Conservation (phyloP, 2,329 filamentous ascomycete genomes). For the Diaporthe sp. region DNA sequence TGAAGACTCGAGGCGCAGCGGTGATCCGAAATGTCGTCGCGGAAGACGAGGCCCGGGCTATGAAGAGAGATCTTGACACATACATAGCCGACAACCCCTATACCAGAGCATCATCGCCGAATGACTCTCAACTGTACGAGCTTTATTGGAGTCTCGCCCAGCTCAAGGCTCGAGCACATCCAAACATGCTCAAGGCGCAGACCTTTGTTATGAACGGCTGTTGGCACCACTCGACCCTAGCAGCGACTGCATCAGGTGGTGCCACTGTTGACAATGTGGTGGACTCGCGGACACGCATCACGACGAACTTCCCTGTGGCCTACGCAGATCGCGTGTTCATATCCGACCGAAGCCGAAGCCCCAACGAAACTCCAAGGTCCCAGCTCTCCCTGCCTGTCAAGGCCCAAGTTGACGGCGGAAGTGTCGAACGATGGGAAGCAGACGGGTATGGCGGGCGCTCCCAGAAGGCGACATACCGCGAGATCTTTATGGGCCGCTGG, state of each 20-base stretch:
- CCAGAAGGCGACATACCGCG: slow-evolving; percentile 69
- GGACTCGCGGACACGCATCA: slow-evolving; percentile 59
- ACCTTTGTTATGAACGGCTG: slow-evolving; percentile 63
- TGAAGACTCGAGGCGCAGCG: slow-evolving; percentile 51
- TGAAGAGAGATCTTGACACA: slow-evolving; percentile 64
- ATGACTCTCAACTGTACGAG: slow-evolving; percentile 52
- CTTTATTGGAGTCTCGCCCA: slow-evolving; percentile 59
- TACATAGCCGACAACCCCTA: slow-evolving; percentile 67
- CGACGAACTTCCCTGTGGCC: slow-evolving; percentile 60
- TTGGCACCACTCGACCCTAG: slow-evolving; percentile 60
- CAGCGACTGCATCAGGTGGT: neutral
- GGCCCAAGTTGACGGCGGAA: slow-evolving; percentile 75
- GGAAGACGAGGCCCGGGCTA: slow-evolving; percentile 50
- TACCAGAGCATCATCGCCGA: slow-evolving; percentile 49
- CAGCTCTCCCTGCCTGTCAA: slow-evolving; percentile 64
- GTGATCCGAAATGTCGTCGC: slow-evolving; percentile 52
- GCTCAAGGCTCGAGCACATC: slow-evolving; percentile 56
- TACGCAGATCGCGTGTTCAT: slow-evolving; percentile 75
- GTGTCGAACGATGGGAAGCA: slow-evolving; percentile 76
- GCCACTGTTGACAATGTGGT: slow-evolving; percentile 48
- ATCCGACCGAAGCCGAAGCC: slow-evolving; percentile 7
- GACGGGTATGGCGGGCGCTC: slow-evolving; percentile 68
- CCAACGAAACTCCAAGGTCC: slow-evolving; percentile 49
- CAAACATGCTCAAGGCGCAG: slow-evolving; percentile 56
- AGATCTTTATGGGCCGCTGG: slow-evolving; percentile 78